Conservation (phyloP, 2,329 filamentous ascomycete genomes). For the Cryphonectria radicalis region DNA sequence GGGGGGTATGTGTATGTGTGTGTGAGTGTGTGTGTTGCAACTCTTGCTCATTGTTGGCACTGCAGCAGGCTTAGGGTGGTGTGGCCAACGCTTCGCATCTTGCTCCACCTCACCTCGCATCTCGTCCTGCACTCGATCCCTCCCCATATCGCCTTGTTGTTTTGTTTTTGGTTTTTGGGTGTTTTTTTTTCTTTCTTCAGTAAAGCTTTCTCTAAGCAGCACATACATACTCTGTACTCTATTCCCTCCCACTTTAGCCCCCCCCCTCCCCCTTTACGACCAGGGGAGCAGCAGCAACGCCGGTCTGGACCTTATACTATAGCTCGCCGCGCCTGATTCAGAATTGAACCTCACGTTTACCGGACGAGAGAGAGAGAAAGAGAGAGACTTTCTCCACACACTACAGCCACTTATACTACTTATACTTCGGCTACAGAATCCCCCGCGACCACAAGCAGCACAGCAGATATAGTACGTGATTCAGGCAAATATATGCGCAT, state of each 20-base stretch:
- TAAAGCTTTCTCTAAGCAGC: neutral
- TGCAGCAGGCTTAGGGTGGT: neutral
- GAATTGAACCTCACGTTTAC: neutral
- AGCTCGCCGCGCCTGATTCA: conserved; percentile 6
- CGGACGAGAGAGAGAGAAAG: neutral
- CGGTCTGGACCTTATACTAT: conserved; percentile 12
- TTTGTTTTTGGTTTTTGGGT: neutral
- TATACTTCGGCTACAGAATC: neutral
- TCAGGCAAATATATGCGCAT: neutral
- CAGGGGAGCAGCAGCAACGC: neutral
- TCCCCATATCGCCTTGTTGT: conserved; percentile 8
- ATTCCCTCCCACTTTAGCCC: neutral
- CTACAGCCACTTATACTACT: neutral
- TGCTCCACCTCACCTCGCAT: conserved; percentile 7
- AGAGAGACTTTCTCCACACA: neutral
- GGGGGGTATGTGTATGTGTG: neutral
- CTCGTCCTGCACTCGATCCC: neutral
- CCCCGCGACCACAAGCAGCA: neutral
- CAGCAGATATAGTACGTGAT: neutral
- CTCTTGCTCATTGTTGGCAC: conserved; percentile 8
- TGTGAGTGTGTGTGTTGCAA: neutral
- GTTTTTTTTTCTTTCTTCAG: too few relatives aligned
- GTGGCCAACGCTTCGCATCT: neutral
- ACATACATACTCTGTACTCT: neutral
- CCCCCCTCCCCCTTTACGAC: neutral